A percentile compares a stretch with the other conserved stretches of the same genome.
Conservation (phyloP, 192 early-diverging fungal genomes). For the Lobosporangium transversale region DNA sequence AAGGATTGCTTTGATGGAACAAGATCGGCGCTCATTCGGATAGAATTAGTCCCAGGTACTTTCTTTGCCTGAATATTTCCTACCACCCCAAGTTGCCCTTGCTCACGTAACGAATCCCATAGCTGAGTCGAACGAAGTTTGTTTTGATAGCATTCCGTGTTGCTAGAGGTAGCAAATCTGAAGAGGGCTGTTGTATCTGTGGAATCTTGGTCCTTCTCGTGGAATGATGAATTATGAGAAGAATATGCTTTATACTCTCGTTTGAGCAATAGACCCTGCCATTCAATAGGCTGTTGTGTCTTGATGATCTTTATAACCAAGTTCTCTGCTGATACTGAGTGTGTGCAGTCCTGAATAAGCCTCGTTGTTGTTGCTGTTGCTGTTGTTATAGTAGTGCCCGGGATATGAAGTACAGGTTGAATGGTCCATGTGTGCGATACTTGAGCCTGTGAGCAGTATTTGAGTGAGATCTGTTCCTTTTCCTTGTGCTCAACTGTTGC, state of each 20-base stretch:
- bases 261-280: no score
- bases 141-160: neutral
- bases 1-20: no score
- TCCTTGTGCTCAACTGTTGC: no score
- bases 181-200: neutral
- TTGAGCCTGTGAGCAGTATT: no score
- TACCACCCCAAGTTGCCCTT: neutral
- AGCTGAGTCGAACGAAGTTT: constrained; percentile 10
- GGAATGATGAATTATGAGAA: no score
- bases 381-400: constrained; percentile 4
- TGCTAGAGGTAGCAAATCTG: no score
- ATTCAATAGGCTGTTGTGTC: no score
- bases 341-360: constrained; percentile 13
- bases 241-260: no score
- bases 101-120: constrained; percentile 7
- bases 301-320: constrained; percentile 33
- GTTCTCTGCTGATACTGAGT: constrained; percentile 11
- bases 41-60: constrained; percentile 24
- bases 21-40: constrained; percentile 28
- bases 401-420: neutral
- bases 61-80: constrained; percentile 34
- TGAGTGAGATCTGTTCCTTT: no score
- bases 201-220: neutral
- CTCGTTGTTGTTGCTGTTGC: neutral
- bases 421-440: no score